Conservation (phyloP, 345 rosid species). For the Salix udensis region DNA sequence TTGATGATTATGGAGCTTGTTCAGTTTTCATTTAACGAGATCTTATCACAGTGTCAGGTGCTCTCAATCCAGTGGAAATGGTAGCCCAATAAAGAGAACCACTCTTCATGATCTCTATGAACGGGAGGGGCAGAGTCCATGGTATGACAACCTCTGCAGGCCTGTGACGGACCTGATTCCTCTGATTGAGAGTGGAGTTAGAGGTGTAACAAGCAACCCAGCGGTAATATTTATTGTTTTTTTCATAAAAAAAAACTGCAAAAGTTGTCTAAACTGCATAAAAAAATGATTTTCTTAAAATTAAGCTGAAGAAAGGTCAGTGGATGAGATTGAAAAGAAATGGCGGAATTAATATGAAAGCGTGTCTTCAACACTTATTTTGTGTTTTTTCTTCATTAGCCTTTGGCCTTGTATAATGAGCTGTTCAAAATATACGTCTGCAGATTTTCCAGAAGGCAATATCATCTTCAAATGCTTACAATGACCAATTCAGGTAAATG, state of each 20-base stretch:
- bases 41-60: conserved; percentile 59
- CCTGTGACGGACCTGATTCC: conserved; percentile 92
- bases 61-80: conserved; percentile 59
- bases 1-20: neutral
- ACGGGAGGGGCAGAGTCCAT: conserved; percentile 92
- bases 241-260: neutral
- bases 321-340: neutral
- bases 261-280: neutral
- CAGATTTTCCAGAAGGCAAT: conserved; percentile 99
- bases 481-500: conserved; percentile 85
- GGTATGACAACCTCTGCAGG: conserved; percentile 98
- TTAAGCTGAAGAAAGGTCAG: neutral
- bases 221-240: conserved; percentile 54
- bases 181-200: conserved; percentile 74
- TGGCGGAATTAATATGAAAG: neutral
- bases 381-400: neutral
- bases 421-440: conserved; percentile 13
- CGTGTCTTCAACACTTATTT: neutral
- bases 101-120: conserved; percentile 90
- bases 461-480: conserved; percentile 90
- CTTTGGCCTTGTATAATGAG: neutral
- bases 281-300: neutral
- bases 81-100: conserved; percentile 54
- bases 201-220: conserved; percentile 99
- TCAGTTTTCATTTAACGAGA: neutral